A percentile compares a stretch with the other conserved stretches of the same genome.
These are phyloP conservation scores for Auricularia cornea DNA, from an alignment of 768 basidiomycete genomes.

Conservation along the genomic window DNA sequence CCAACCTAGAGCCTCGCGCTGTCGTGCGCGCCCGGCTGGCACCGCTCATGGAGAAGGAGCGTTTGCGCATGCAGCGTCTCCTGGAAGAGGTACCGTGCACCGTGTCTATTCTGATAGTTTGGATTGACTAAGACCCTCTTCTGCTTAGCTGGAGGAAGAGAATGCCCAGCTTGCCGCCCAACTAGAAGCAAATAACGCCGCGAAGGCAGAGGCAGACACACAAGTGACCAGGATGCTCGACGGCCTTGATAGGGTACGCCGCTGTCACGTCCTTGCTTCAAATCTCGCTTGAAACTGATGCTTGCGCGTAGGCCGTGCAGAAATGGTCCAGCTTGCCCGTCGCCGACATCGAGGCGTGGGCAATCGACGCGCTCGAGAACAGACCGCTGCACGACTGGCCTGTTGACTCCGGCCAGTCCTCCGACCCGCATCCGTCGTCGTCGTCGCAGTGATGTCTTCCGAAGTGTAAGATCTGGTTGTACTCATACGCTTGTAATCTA, in stretches of 20 bases:
- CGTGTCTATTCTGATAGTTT: background rate
- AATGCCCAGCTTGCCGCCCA: background rate
- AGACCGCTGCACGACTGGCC: background rate
- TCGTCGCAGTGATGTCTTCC: no score
- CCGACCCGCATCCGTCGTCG: no score
- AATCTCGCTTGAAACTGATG: background rate
- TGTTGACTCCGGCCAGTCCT: no score
- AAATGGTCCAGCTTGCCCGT: background rate
- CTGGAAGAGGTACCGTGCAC: slow-evolving; percentile 27
- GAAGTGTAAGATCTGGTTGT: no score
- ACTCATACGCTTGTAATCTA: no score
- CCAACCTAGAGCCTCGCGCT: slow-evolving; percentile 51
- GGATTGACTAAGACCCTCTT: background rate
- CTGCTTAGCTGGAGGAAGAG: background rate
- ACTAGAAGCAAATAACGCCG: background rate
- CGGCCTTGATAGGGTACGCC: background rate
- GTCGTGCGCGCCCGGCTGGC: slow-evolving; percentile 57
- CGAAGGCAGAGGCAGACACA: background rate
- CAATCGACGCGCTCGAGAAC: background rate
- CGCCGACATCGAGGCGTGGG: background rate
- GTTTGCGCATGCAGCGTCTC: slow-evolving; percentile 29
- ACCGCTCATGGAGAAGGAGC: slow-evolving; percentile 44
- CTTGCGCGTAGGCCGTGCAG: background rate
- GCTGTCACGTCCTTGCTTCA: background rate
- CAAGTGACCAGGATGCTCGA: background rate